These are phyloP conservation scores for Monascus purpureus DNA, from an alignment of 495 filamentous ascomycete species.

Conservation along the genomic window DNA sequence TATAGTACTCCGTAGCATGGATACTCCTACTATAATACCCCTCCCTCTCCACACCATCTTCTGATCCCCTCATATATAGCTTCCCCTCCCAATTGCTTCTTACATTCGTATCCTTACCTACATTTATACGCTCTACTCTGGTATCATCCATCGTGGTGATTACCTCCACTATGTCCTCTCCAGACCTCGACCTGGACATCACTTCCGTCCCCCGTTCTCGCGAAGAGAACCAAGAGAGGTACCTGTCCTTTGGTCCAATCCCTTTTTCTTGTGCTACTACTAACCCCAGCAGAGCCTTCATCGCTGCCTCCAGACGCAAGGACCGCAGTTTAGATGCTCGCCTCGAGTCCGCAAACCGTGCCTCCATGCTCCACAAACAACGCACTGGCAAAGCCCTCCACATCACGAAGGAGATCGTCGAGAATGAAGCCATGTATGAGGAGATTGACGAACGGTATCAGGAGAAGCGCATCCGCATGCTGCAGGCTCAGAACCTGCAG, in stretches of 20 bases:
- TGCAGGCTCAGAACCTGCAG: constrained; percentile 29
- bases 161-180: constrained; percentile 11
- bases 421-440: constrained; percentile 95
- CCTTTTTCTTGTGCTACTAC: constrained; percentile 2
- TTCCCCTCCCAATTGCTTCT: too few species aligned
- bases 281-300: constrained; percentile 54
- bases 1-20: too few species aligned
- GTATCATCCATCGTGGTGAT: neutral
- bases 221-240: constrained; percentile 89
- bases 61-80: too few species aligned
- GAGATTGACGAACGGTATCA: constrained; percentile 67
- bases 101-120: too few species aligned
- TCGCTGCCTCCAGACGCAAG: constrained; percentile 82
- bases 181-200: constrained; percentile 22
- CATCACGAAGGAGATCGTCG: constrained; percentile 77
- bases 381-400: constrained; percentile 74
- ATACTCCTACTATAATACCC: too few species aligned
- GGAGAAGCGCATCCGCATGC: constrained; percentile 29
- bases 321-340: constrained; percentile 85
- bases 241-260: too few species aligned
- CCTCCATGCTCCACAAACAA: constrained; percentile 80
- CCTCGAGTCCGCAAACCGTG: constrained; percentile 73
- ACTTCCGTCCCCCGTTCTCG: constrained; percentile 26
- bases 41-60: too few species aligned
- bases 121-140: too few species aligned